Evolutionary conservation across 2,329 filamentous ascomycete genomes (phyloP).

Genomic region (Sarocladium strictum): DNA sequence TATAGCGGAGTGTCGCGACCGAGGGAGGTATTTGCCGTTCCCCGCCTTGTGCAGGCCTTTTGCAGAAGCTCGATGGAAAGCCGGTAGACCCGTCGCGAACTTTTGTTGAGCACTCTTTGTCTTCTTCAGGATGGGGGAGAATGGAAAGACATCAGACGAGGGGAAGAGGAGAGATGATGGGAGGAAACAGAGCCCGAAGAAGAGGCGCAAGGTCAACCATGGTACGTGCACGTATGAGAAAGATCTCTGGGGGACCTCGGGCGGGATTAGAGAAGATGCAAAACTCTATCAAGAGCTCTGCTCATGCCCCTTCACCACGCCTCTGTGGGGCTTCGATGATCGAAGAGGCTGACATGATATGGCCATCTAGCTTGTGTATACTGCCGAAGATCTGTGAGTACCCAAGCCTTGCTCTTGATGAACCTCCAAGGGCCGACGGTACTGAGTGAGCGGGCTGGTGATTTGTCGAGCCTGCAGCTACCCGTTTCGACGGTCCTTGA

Average conservation of each 20-base stretch:
- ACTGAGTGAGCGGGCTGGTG: not conserved
- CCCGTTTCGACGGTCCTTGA: not conserved
- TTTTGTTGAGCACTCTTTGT: not conserved
- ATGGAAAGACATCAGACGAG: constrained; percentile 4
- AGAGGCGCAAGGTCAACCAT: constrained; percentile 85
- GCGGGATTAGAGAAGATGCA: too few species aligned
- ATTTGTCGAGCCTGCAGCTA: not conserved
- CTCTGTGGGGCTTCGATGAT: constrained; percentile 14
- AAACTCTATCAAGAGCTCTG: too few species aligned
- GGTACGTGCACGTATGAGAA: constrained; percentile 46
- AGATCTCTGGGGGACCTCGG: too few species aligned
- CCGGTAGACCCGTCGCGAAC: not conserved
- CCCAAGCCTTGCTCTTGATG: not conserved
- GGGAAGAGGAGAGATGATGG: constrained; percentile 9
- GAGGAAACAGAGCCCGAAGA: constrained; percentile 60
- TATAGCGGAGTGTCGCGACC: not conserved
- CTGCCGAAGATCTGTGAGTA: constrained; percentile 83
- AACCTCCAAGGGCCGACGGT: not conserved
- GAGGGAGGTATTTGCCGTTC: not conserved
- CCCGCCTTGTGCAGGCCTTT: not conserved
- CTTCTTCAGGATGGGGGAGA: not conserved
- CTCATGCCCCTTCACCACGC: too few species aligned
- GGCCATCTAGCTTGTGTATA: constrained; percentile 67
- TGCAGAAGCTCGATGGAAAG: constrained; percentile 1
- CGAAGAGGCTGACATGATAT: constrained; percentile 27